These are phyloP conservation scores for Cladosporium phlei DNA, from an alignment of 2,329 filamentous ascomycete genomes.

Conservation along the genomic window DNA sequence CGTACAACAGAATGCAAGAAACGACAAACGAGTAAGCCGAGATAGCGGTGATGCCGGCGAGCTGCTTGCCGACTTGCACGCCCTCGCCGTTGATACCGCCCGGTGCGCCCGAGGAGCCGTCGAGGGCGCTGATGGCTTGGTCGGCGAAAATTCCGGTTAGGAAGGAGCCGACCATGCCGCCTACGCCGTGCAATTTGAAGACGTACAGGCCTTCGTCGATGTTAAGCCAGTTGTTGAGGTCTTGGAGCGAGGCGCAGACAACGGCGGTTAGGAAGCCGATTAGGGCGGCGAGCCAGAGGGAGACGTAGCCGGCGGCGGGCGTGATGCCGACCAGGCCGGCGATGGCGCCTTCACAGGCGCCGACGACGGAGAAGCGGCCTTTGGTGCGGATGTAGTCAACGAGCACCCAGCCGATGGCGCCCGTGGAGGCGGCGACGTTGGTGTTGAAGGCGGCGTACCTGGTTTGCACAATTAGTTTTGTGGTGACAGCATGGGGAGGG, in stretches of 20 bases:
- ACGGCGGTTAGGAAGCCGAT: conserved; percentile 54
- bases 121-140: conserved; percentile 44
- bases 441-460: conserved; percentile 53
- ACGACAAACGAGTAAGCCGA: conserved; percentile 51
- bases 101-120: conserved; percentile 45
- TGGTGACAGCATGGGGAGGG: too few relatives aligned
- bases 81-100: conserved; percentile 53
- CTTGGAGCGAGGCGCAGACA: conserved; percentile 46
- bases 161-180: conserved; percentile 55
- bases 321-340: conserved; percentile 59
- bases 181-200: conserved; percentile 56
- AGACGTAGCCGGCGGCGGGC: conserved; percentile 51
- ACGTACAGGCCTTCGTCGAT: conserved; percentile 58
- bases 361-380: conserved; percentile 52
- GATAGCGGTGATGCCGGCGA: conserved; percentile 54
- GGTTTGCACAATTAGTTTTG: too few relatives aligned
- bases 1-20: conserved; percentile 47
- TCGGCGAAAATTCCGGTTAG: conserved; percentile 55
- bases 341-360: conserved; percentile 55
- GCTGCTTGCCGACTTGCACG: conserved; percentile 52
- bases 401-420: conserved; percentile 51
- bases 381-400: conserved; percentile 50
- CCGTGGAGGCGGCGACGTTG: conserved; percentile 51
- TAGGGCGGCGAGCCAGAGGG: conserved; percentile 50
- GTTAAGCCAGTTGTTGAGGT: conserved; percentile 50